These are phyloP conservation scores for Exserohilum rostratum DNA, from an alignment of 2,329 filamentous ascomycete species.

Conservation along the genomic window DNA sequence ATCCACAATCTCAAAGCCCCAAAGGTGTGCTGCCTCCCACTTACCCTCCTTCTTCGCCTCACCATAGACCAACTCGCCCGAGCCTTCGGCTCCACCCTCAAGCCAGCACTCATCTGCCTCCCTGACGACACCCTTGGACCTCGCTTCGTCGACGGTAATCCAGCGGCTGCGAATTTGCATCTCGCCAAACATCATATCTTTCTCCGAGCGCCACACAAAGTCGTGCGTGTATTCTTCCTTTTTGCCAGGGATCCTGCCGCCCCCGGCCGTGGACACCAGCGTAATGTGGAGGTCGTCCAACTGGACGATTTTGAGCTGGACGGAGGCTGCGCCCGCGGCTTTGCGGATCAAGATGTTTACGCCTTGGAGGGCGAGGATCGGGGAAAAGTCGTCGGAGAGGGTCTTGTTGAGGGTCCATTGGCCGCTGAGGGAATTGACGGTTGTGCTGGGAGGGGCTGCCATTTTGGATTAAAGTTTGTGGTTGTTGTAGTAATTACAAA, in stretches of 20 bases:
- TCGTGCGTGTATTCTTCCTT: conserved; percentile 18
- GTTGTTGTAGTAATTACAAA: background rate
- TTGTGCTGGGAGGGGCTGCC: conserved; percentile 15
- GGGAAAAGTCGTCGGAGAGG: conserved; percentile 21
- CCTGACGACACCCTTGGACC: conserved; percentile 3
- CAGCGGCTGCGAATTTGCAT: conserved; percentile 19
- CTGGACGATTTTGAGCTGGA: conserved; percentile 23
- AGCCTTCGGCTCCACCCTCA: conserved; percentile 11
- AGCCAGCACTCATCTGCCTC: conserved; percentile 13
- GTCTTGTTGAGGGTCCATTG: conserved; percentile 20
- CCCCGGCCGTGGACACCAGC: conserved; percentile 15
- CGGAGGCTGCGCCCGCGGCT: conserved; percentile 15
- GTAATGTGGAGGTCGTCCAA: conserved; percentile 14
- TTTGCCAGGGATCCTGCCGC: conserved; percentile 19
- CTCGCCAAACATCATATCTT: conserved; percentile 20
- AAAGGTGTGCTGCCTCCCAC: conserved; percentile 22
- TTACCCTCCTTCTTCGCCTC: conserved; percentile 16
- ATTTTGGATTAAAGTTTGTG: background rate
- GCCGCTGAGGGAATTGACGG: conserved; percentile 15
- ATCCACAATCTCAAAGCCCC: conserved; percentile 19
- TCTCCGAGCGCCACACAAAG: conserved; percentile 21
- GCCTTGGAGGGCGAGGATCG: conserved; percentile 20
- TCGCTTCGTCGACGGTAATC: conserved; percentile 15
- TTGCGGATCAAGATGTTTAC: conserved; percentile 16
- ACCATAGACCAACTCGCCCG: conserved; percentile 13